Base-by-base conservation (phyloP, 305 asterid species). In the Solanum chacoense region DNA sequence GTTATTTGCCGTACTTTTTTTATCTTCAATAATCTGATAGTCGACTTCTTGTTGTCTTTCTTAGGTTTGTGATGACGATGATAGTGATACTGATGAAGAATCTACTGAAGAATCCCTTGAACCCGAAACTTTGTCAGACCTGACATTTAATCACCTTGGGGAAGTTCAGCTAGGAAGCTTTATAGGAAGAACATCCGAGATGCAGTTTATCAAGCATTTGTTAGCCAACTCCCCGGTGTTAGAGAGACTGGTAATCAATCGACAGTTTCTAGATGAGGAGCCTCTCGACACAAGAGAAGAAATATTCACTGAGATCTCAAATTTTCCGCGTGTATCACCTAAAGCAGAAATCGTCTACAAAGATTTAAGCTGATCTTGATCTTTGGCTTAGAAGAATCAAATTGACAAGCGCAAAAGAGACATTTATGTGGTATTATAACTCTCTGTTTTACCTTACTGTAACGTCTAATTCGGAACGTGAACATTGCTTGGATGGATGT, bases 171-270 rank as follows among this genome's bases (percentile, higher is more conserved):
- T 91, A 18, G 31, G 18, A 45, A 4, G 1, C 24, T 28, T 89
- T 50, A 1, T 81, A 71, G 89, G 89, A 28, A 59, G 50, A 2
- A 50, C 10, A 72, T 20, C 80, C 20, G 85, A 91, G 37, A 67
- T 89, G 90, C 50, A 50, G 28, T n/a, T 91, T 79, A 78, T 89
- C 28, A 88, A 59, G 90, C 50, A 88, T 55, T 79, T 91, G 71
- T 78, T 91, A 40, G 89, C 83, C 45, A 91, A 24, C 28, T 85
- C 90, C 31, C 88, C 22, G 13, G 87, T 87, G 77, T 77, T 91
- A 11, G 88, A 85, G 88, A 85, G 37, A 35, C 35, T 91, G 92
- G 34, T 32, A 1, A 88, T 91, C 35, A 59, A 32, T 75, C 85
- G 37, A 28, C 6, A 5, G 6, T 11, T 6, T 16, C 31, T 16